These are phyloP conservation scores for Trebouxia sp. DNA, from an alignment of 139 green algal genomes.

Conservation along the genomic window DNA sequence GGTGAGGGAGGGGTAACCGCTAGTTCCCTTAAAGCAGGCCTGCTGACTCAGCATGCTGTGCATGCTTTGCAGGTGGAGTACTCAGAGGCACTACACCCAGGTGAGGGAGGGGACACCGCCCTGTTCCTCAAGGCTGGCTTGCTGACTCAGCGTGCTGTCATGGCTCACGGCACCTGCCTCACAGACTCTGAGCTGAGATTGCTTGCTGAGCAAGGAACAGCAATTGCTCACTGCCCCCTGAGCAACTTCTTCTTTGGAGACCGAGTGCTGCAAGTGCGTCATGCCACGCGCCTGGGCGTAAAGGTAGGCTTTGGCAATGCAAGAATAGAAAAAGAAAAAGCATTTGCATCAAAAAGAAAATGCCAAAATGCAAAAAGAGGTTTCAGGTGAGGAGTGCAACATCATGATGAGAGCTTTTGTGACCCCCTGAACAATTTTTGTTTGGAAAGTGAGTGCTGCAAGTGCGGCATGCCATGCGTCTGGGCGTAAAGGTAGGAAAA, in stretches of 20 bases:
- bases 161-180: conserved; percentile 67
- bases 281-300: conserved; percentile 8
- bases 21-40: too few species aligned
- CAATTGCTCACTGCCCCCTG: conserved; percentile 67
- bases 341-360: too few species aligned
- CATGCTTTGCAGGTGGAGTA: not conserved
- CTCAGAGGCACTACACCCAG: conserved; percentile 53
- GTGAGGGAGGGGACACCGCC: conserved; percentile 42
- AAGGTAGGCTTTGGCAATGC: too few species aligned
- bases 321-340: too few species aligned
- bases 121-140: conserved; percentile 63
- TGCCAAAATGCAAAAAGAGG: too few species aligned
- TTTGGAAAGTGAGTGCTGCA: too few species aligned
- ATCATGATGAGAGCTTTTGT: too few species aligned
- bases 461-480: too few species aligned
- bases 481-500: too few species aligned
- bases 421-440: too few species aligned
- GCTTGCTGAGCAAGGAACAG: conserved; percentile 48
- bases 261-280: conserved; percentile 30
- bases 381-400: too few species aligned
- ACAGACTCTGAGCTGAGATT: conserved; percentile 51
- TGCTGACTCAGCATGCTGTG: not conserved
- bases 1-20: too few species aligned
- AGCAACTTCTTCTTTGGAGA: conserved; percentile 74
- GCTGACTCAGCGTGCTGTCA: conserved; percentile 50